These are phyloP conservation scores for Talaromyces verruculosus DNA, from an alignment of 2,329 filamentous ascomycete genomes.

Conservation along the genomic window DNA sequence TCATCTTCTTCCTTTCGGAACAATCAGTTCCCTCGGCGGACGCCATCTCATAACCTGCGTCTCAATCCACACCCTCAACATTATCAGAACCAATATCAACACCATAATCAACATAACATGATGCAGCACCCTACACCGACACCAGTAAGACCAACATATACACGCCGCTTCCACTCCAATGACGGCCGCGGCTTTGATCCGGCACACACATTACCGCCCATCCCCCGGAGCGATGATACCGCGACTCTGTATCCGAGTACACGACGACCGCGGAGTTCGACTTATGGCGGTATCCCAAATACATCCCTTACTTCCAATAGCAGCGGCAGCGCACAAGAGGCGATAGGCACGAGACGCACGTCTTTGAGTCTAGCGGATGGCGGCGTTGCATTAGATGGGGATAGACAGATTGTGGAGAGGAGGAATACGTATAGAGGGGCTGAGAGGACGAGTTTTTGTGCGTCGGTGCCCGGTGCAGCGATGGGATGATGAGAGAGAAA, in stretches of 20 bases:
- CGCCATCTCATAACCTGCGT: not conserved
- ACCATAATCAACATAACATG: slow-evolving; percentile 2
- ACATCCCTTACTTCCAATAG: not conserved
- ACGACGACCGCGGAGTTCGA: slow-evolving; percentile 37
- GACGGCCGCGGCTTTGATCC: slow-evolving; percentile 26
- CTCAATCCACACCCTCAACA: not conserved
- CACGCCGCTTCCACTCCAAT: slow-evolving; percentile 21
- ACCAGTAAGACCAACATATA: slow-evolving; percentile 14
- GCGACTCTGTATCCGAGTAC: slow-evolving; percentile 38
- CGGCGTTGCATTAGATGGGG: slow-evolving; percentile 17
- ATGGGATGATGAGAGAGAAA: no score
- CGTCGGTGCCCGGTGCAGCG: not conserved
- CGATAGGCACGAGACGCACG: slow-evolving; percentile 20
- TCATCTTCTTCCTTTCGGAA: slow-evolving; percentile 1
- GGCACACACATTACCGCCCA: slow-evolving; percentile 26
- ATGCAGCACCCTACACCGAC: slow-evolving; percentile 2
- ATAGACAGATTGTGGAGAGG: slow-evolving; percentile 24
- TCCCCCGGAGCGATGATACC: slow-evolving; percentile 34
- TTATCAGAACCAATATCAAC: slow-evolving; percentile 8
- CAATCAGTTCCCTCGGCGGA: not conserved
- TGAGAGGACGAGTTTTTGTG: slow-evolving; percentile 32
- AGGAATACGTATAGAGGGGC: slow-evolving; percentile 33
- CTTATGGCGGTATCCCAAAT: slow-evolving; percentile 27
- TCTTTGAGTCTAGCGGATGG: slow-evolving; percentile 30
- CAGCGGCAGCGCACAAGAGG: not conserved